Evolutionary conservation across 1,139 yeast genomes (phyloP), one percentile per base, ranked within the genome.

Genomic region (Debaryomyces subglobosus): DNA sequence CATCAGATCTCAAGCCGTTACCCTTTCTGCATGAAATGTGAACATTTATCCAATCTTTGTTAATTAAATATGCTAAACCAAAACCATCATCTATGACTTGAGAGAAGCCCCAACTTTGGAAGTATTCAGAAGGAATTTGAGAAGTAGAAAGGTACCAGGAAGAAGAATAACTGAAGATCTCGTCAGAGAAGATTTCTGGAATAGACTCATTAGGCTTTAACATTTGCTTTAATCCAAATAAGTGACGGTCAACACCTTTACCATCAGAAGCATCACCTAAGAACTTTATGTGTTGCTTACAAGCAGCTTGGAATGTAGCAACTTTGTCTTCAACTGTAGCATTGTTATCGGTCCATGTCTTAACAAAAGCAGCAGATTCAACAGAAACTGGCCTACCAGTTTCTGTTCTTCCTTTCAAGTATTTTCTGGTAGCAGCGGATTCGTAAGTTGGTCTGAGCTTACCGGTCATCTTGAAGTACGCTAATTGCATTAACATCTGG

Each of bases 71-170:
- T 20, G 97, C 98, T 56, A 89, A 79, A 5, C 98, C 99, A 61
- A 88, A 86, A 12, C 99, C 99, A 53, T 87, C 89, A 64, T 94
- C 97, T 60, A 88, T 85, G 48, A 94, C 98, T 68, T 95, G 96
- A 21, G 97, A 85, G 91, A 92, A 94, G 45, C 99, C 99, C 81
- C 94, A 94, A 47, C 96, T 94, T 67, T 90, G 91, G 72, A 90
- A 89, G 69, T 75, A 78, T 65, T 90, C 96, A 9, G 96, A 86
- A 12, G 96, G 89, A 58, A 94, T 78, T 71, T 94, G 98, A 2
- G 97, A 90, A 5, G 96, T 82, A 13, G 96, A 89, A 49, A 94
- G 68, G 68, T 80, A 86, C 99, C 99, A 94, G 34, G 88, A 81
- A 45, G 83, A 74, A 12, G 96, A 86, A 75, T 89, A 91, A 42